Percentiles rank a stretch among this genome's conserved stretches.
These are phyloP conservation scores for Podospora pseudopauciseta DNA, from an alignment of 495 filamentous ascomycete species.

Conservation along the genomic window DNA sequence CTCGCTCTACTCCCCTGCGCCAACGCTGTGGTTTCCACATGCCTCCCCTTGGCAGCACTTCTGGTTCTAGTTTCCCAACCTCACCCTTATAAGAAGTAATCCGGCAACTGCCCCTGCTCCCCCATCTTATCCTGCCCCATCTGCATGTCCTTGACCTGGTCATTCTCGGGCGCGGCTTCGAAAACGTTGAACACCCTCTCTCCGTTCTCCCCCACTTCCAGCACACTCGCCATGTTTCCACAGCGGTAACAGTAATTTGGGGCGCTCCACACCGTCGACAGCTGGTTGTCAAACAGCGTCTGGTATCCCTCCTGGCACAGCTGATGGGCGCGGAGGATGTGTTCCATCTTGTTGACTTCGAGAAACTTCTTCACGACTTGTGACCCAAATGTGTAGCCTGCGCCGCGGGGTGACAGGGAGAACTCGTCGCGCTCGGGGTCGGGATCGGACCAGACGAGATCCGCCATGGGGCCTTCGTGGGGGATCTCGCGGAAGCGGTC, in stretches of 20 bases:
- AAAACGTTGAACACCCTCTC: constrained; percentile 96
- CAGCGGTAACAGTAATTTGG: constrained; percentile 97
- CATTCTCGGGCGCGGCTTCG: constrained; percentile 93
- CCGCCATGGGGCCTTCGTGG: constrained; percentile 98
- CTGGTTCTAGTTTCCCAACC: neutral
- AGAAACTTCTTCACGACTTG: constrained; percentile 98
- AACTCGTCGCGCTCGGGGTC: constrained; percentile 96
- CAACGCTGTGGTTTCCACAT: neutral
- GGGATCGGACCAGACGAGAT: constrained; percentile 96
- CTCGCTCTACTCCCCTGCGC: neutral
- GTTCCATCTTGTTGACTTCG: constrained; percentile 92
- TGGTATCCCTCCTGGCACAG: constrained; percentile 97
- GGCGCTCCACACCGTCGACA: constrained; percentile 96
- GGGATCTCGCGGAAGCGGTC: constrained; percentile 98
- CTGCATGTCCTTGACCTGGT: constrained; percentile 79
- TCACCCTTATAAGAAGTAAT: constrained; percentile 49
- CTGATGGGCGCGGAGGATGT: constrained; percentile 95
- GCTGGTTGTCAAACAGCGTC: constrained; percentile 86
- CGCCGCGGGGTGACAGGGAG: constrained; percentile 85
- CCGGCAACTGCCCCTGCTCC: constrained; percentile 49
- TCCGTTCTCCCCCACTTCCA: constrained; percentile 89
- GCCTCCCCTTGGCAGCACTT: too few species aligned
- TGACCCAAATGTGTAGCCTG: constrained; percentile 94
- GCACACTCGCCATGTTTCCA: constrained; percentile 93
- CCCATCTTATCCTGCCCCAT: constrained; percentile 46